These are phyloP conservation scores for Talaromyces sp. DNA, from an alignment of 2,329 filamentous ascomycete genomes.

Conservation along the genomic window DNA sequence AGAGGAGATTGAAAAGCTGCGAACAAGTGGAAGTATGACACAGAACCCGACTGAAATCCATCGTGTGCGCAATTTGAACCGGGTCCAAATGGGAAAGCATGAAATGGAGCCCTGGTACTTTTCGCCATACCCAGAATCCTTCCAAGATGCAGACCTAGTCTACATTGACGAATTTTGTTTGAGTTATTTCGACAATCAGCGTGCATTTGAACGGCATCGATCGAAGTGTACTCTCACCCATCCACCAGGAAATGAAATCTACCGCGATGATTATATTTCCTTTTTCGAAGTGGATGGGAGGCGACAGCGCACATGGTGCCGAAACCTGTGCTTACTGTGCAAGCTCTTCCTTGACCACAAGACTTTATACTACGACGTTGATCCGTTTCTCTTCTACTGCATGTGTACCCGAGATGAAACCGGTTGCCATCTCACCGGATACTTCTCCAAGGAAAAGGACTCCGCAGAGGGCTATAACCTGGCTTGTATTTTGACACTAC, in stretches of 20 bases:
- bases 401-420: slow-evolving; percentile 89
- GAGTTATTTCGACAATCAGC: slow-evolving; percentile 78
- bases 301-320: slow-evolving; percentile 97
- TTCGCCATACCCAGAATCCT: slow-evolving; percentile 88
- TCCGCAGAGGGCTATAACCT: slow-evolving; percentile 96
- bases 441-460: slow-evolving; percentile 98
- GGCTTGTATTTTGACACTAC: slow-evolving; percentile 92
- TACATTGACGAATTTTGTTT: slow-evolving; percentile 98
- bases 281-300: slow-evolving; percentile 98
- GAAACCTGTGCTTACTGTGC: slow-evolving; percentile 90
- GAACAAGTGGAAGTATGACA: slow-evolving; percentile 95
- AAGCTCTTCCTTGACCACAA: slow-evolving; percentile 99
- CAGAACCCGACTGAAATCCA: slow-evolving; percentile 97
- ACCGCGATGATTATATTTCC: slow-evolving; percentile 82
- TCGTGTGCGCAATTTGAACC: slow-evolving; percentile 88
- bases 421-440: slow-evolving; percentile 96
- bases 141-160: slow-evolving; percentile 82
- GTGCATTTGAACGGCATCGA: slow-evolving; percentile 79
- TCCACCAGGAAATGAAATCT: slow-evolving; percentile 96
- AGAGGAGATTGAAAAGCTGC: slow-evolving; percentile 92
- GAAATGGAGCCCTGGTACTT: slow-evolving; percentile 99
- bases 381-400: slow-evolving; percentile 95
- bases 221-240: slow-evolving; percentile 87
- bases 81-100: slow-evolving; percentile 86
- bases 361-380: slow-evolving; percentile 95